These are phyloP conservation scores for Didymellaceae sp. DNA, from an alignment of 2,329 filamentous ascomycete genomes.

Conservation along the genomic window DNA sequence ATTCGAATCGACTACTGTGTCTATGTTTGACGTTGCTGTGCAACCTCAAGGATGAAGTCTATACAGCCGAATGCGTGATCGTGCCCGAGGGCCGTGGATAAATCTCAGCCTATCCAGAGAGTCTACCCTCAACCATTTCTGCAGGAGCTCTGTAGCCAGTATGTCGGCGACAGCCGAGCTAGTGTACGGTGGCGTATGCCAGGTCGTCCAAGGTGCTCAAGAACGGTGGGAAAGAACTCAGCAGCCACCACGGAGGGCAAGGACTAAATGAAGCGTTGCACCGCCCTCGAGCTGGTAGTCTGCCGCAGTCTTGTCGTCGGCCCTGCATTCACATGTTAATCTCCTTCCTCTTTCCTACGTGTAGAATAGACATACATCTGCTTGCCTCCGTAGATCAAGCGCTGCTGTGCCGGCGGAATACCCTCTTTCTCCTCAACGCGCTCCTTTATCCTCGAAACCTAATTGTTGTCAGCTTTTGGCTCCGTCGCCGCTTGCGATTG, in stretches of 20 bases:
- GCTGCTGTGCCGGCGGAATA: conserved; percentile 95
- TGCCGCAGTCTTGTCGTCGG: conserved; percentile 89
- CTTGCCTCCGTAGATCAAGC: conserved; percentile 95
- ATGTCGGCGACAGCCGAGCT: no score
- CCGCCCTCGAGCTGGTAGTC: conserved; percentile 93
- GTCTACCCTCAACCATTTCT: no score
- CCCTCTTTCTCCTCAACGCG: conserved; percentile 99
- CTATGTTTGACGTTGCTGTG: no score
- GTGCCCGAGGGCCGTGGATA: no score
- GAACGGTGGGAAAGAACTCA: conserved; percentile 10
- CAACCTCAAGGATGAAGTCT: no score
- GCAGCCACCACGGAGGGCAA: conserved; percentile 84
- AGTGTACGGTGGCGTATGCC: no score
- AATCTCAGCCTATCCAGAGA: no score
- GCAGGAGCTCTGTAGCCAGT: no score
- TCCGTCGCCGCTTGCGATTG: no score
- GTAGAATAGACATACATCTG: conserved; percentile 74
- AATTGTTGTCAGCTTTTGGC: conserved; percentile 18
- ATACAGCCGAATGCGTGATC: no score
- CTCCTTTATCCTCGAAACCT: conserved; percentile 98
- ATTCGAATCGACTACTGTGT: no score
- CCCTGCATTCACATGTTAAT: conserved; percentile 62
- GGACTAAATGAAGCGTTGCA: conserved; percentile 91
- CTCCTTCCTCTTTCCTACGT: not conserved
- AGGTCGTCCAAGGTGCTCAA: no score